Conservation (phyloP, 306 rosid genomes). For the Casuarina equisetifolia region DNA sequence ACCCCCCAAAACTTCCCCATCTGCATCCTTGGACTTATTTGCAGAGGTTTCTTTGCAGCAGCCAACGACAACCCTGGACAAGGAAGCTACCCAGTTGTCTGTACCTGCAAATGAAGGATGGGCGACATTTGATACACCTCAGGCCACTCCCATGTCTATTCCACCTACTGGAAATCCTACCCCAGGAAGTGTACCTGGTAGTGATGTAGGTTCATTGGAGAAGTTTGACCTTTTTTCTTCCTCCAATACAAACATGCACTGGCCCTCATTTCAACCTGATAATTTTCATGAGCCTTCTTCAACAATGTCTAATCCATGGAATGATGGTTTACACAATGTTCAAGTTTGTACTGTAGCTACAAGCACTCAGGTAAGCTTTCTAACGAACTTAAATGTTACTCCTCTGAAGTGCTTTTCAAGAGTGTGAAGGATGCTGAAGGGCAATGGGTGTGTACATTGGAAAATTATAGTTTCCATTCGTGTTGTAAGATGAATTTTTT, state of each 20-base stretch:
- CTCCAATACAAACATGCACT: constrained; percentile 35
- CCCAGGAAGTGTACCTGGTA: constrained; percentile 28
- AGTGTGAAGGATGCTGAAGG: constrained; percentile 7
- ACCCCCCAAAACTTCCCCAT: constrained; percentile 33
- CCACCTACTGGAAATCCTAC: constrained; percentile 33
- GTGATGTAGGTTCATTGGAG: constrained; percentile 36
- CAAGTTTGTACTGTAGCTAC: constrained; percentile 31
- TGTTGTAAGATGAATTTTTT: neutral
- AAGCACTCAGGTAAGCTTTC: constrained; percentile 46
- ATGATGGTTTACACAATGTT: constrained; percentile 30
- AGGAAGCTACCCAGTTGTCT: constrained; percentile 37
- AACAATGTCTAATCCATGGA: constrained; percentile 46
- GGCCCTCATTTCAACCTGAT: constrained; percentile 45
- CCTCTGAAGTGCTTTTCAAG: neutral
- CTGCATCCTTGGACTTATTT: constrained; percentile 45
- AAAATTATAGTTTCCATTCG: constrained; percentile 5
- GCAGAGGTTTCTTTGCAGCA: constrained; percentile 40
- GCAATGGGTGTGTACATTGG: neutral
- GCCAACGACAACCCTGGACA: constrained; percentile 37
- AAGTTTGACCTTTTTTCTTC: constrained; percentile 45
- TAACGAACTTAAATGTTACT: neutral
- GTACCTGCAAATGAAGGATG: constrained; percentile 66
- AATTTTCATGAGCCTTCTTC: constrained; percentile 32
- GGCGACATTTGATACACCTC: constrained; percentile 78
- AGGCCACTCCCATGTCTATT: constrained; percentile 25